Evolutionary conservation across 1,139 yeast genomes (phyloP), one percentile per base, ranked within the genome.

Genomic region (Taphrina deformans): DNA sequence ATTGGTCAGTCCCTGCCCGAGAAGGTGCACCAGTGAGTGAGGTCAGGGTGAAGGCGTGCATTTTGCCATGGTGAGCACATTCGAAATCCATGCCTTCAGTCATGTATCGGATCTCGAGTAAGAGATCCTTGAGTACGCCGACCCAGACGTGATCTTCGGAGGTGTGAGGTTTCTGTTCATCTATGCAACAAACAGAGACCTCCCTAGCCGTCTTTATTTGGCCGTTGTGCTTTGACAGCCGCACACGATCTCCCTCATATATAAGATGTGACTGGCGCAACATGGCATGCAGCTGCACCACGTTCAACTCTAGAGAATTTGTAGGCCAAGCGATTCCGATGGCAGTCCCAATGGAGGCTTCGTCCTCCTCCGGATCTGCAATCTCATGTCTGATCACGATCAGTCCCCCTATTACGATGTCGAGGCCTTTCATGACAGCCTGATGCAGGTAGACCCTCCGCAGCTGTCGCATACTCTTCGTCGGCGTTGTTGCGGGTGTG

Each of bases 211-310:
- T 51, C 26, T 35, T 41, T 18, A 41, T 29, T 23, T 29, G 45
- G 5, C 48, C 55, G 6, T 33, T 38, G 35, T 38, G 44, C 29
- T 65, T 64, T 12, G 62, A 33, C 10, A 65, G 24, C 7, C 64
- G 53, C 26, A 65, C 64, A 10, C 58, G 64, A 21, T 73, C 53
- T 52, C 63, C 66, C 33, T 41, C 50, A n/a, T 52, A 41, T 7
- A 52, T 44, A 24, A 52, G 59, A 27, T 53, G 59, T 18, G 59
- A 61, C 35, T 55, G 51, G 6, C 65, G 51, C 46, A 61, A 33
- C 59, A 61, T 53, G 18, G 56, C 65, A 44, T 41, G 59, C 26
- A 61, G 26, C 40, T 61, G 59, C 12, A 61, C 52, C 23, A 23
- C 38, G 24, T 53, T 61, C 31, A 45, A 7, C 7, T 61, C 65